Evolutionary conservation across 768 basidiomycete species (phyloP).

Genomic region (Leccinum boreale): DNA sequence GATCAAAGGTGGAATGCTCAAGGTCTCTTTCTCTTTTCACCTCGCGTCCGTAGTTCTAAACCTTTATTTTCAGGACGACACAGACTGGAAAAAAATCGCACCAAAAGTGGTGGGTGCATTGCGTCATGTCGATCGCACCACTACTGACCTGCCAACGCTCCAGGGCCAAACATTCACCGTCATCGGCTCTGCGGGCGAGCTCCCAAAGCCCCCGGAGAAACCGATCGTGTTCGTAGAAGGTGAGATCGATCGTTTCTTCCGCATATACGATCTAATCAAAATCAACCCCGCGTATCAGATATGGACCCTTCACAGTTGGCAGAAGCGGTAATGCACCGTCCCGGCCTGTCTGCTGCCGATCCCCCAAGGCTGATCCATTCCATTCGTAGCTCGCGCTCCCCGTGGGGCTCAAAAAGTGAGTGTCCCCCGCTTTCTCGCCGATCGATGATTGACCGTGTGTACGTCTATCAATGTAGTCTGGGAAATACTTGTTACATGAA

Average conservation of each 20-base stretch:
- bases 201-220: conserved; percentile 82
- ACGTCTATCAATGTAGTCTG: conserved; percentile 39
- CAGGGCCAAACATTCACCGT: conserved; percentile 91
- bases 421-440: background rate
- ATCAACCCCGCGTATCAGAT: conserved; percentile 45
- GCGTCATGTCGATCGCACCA: background rate
- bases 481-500: conserved; percentile 99
- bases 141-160: background rate
- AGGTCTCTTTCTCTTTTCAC: conserved; percentile 45
- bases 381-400: conserved; percentile 64
- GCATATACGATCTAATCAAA: conserved; percentile 14
- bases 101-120: conserved; percentile 67
- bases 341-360: background rate
- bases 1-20: conserved; percentile 88
- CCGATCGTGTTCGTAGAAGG: conserved; percentile 85
- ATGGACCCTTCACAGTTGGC: conserved; percentile 83
- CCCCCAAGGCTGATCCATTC: background rate
- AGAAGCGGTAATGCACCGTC: conserved; percentile 55
- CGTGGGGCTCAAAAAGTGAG: conserved; percentile 77
- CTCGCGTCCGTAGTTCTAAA: background rate
- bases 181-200: conserved; percentile 88
- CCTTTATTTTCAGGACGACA: conserved; percentile 63
- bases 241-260: conserved; percentile 24
- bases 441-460: background rate
- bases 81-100: conserved; percentile 78